A percentile compares a stretch with the other conserved stretches of the same genome.
Evolutionary conservation across 768 basidiomycete genomes (phyloP).

Genomic region (Lactarius pseudohatsudake): DNA sequence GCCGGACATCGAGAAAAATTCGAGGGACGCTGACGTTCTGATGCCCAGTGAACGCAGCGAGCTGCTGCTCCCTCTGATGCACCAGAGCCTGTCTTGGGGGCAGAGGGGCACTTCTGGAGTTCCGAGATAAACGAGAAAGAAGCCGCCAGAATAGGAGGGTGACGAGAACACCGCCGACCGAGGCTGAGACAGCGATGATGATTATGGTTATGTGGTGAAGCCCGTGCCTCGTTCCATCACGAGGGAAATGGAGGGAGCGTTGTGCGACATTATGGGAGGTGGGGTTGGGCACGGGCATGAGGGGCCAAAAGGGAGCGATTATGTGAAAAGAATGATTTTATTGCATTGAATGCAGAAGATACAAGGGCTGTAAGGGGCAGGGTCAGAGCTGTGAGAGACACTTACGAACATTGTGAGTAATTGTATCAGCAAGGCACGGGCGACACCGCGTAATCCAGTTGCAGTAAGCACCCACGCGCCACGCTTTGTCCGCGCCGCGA

Average conservation of each 20-base stretch:
- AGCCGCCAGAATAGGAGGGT: constrained; percentile 41
- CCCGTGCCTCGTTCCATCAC: constrained; percentile 1
- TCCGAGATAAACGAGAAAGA: constrained; percentile 38
- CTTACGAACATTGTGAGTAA: not conserved
- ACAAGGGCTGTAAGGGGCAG: not conserved
- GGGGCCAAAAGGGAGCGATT: constrained; percentile 1
- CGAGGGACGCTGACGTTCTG: constrained; percentile 27
- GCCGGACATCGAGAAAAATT: constrained; percentile 33
- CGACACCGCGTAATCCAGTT: not conserved
- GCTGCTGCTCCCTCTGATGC: constrained; percentile 53
- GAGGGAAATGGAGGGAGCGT: constrained; percentile 13
- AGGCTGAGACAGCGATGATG: constrained; percentile 48
- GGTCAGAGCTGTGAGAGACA: not conserved
- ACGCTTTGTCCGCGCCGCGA: not conserved
- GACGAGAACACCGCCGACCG: constrained; percentile 43
- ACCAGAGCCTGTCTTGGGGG: constrained; percentile 68
- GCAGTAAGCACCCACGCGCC: not conserved
- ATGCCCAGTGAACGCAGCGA: constrained; percentile 42
- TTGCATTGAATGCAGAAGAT: constrained; percentile 2
- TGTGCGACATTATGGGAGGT: not conserved
- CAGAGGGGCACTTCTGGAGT: constrained; percentile 45
- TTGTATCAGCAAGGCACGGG: not conserved
- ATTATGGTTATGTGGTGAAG: constrained; percentile 42
- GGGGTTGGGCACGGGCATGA: not conserved
- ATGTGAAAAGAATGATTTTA: constrained; percentile 10